phyloP scores from a whole-genome alignment of 2,329 filamentous ascomycete species.

The Waltergamsia citrina region DNA sequence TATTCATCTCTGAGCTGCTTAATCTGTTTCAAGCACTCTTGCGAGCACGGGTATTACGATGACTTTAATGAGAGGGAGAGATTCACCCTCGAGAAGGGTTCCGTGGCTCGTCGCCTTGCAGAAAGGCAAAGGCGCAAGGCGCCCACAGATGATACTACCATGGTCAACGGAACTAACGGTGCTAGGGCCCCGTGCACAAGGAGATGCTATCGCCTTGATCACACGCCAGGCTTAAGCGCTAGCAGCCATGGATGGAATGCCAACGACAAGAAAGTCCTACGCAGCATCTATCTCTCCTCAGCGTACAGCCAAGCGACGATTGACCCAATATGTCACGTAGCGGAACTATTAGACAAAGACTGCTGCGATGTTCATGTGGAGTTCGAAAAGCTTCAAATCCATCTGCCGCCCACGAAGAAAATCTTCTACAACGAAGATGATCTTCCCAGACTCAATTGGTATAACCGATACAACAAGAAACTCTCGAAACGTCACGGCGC shows the following conservation, averaged over 20 bases:
- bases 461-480: conserved; percentile 45
- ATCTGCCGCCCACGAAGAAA: conserved; percentile 10
- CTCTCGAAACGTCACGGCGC: conserved; percentile 14
- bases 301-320: conserved; percentile 27
- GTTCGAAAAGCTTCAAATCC: conserved; percentile 8
- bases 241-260: conserved; percentile 35
- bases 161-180: background rate
- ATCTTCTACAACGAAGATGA: background rate
- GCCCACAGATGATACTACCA: too few species aligned
- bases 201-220: background rate
- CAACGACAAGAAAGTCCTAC: conserved; percentile 37
- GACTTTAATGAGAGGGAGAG: conserved; percentile 41
- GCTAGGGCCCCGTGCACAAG: background rate
- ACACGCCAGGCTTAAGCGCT: background rate
- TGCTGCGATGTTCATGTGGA: conserved; percentile 40
- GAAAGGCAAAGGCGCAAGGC: background rate
- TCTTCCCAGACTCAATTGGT: conserved; percentile 40
- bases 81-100: conserved; percentile 30
- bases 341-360: conserved; percentile 37
- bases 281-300: conserved; percentile 32
- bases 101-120: conserved; percentile 1
- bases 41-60: conserved; percentile 52
- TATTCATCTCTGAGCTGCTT: conserved; percentile 47
- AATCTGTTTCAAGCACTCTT: conserved; percentile 51
- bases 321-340: conserved; percentile 37